Base-by-base conservation (phyloP, 306 rosid genomes). In the Lathyrus sativus region DNA sequence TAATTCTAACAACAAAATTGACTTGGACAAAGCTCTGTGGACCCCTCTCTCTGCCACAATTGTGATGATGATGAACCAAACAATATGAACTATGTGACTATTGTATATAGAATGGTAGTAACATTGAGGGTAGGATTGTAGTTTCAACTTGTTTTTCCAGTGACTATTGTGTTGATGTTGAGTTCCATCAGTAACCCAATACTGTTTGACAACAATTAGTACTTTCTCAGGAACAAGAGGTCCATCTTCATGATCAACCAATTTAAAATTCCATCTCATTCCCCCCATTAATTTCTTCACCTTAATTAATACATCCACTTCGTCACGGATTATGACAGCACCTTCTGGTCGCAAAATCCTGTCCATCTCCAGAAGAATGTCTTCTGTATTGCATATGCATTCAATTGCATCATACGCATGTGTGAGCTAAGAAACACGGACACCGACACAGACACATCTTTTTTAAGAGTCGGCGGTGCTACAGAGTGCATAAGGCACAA, bases 181-280 rank as follows among this genome's bases (percentile, higher is more conserved):
- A 58, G 80, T 88, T 61, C 85, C 83, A 71, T 73, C 87, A 33
- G 63, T 67, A 78, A 88, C 95, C 98, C 98, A 93, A 68, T 93
- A 93, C 62, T 86, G 96, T 82, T 93, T 93, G 43, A 93, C 98
- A 37, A 91, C 97, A 68, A 93, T 71, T 70, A 93, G 82, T 67
- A 93, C 69, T 85, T 93, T 93, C 83, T 86, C 96, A 9, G 98
- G 85, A 48, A 93, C 89, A 43, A 93, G 91, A 2, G 98, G 98
- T 10, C 98, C 97, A 68, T 93, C 97, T 60, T 93, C 98, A 44
- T 90, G 98, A 82, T 93, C 98, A 62, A 88, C 91, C 96, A 93
- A 64, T 88, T 87, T 93, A 0, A 87, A 71, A 61, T 90, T 83
- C 98, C 96, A 93, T 67, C 95, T 84, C 95, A 93, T 86, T 75